phyloP scores from a whole-genome alignment of 2,329 filamentous ascomycete species.

The Apiospora aurea region DNA sequence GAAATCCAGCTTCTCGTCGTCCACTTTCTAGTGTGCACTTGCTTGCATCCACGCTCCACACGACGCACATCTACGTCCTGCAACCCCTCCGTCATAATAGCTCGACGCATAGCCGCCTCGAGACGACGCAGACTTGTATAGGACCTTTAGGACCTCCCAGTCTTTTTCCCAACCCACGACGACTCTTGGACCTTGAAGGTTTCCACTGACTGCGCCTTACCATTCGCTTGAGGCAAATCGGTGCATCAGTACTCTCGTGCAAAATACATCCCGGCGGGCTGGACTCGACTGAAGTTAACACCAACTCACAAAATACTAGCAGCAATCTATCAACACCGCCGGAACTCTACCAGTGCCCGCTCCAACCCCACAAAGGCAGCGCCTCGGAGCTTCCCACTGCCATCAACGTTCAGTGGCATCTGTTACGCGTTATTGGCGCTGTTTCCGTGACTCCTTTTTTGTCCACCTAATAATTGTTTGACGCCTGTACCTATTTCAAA shows the following conservation, averaged over 20 bases:
- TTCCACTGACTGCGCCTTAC: slow-evolving; percentile 41
- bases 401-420: slow-evolving; percentile 21
- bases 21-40: slow-evolving; percentile 38
- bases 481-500: slow-evolving; percentile 31
- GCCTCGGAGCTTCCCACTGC: slow-evolving; percentile 16
- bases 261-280: slow-evolving; percentile 46
- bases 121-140: slow-evolving; percentile 31
- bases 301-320: slow-evolving; percentile 22
- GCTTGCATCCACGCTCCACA: slow-evolving; percentile 11
- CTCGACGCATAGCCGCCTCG: slow-evolving; percentile 20
- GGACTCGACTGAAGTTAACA: slow-evolving; percentile 49
- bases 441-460: slow-evolving; percentile 24
- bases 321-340: slow-evolving; percentile 17
- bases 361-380: slow-evolving; percentile 21
- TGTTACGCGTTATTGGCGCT: slow-evolving; percentile 21
- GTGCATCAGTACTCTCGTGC: slow-evolving; percentile 40
- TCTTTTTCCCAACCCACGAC: slow-evolving; percentile 41
- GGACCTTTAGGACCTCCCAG: slow-evolving; percentile 36
- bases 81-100: slow-evolving; percentile 22
- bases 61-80: slow-evolving; percentile 3
- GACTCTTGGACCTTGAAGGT: slow-evolving; percentile 48
- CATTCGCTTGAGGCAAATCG: slow-evolving; percentile 57
- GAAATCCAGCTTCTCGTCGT: slow-evolving; percentile 48
- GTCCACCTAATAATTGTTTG: slow-evolving; percentile 25
- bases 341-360: slow-evolving; percentile 15